Conservation (phyloP, 805 yeast genomes). For the Pichia sporocuriosa region DNA sequence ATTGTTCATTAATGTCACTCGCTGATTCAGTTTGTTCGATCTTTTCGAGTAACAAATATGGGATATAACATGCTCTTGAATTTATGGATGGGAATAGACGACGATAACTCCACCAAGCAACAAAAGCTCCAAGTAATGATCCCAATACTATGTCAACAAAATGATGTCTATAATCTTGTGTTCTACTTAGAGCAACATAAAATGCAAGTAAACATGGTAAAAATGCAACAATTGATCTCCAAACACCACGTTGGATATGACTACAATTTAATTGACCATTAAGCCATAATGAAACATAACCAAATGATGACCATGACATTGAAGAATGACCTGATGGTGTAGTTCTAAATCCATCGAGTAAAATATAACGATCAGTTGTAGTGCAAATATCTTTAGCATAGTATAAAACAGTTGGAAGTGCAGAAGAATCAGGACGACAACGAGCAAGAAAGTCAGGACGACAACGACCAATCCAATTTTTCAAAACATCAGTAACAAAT, state of each 20-base stretch:
- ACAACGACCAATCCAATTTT: constrained; percentile 81
- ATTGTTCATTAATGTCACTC: constrained; percentile 1
- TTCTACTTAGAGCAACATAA: constrained; percentile 75
- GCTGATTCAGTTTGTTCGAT: neutral
- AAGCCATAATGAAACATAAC: constrained; percentile 58
- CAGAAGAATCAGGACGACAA: constrained; percentile 59
- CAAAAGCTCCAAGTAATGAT: constrained; percentile 50
- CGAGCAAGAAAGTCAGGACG: constrained; percentile 90
- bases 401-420: constrained; percentile 51
- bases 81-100: constrained; percentile 42
- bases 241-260: constrained; percentile 42
- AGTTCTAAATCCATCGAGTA: constrained; percentile 71
- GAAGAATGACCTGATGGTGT: constrained; percentile 82
- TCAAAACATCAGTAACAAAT: constrained; percentile 63
- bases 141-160: constrained; percentile 80
- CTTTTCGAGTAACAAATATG: constrained; percentile 23
- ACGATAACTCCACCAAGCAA: constrained; percentile 54
- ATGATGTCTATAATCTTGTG: constrained; percentile 92
- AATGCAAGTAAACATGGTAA: constrained; percentile 64
- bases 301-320: constrained; percentile 60
- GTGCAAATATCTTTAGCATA: constrained; percentile 64
- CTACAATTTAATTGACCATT: constrained; percentile 50
- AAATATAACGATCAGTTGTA: constrained; percentile 32
- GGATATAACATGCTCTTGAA: constrained; percentile 33
- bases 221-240: constrained; percentile 51